Base-by-base conservation (phyloP, 192 early-diverging fungal species). In the Coemansia sp. region DNA sequence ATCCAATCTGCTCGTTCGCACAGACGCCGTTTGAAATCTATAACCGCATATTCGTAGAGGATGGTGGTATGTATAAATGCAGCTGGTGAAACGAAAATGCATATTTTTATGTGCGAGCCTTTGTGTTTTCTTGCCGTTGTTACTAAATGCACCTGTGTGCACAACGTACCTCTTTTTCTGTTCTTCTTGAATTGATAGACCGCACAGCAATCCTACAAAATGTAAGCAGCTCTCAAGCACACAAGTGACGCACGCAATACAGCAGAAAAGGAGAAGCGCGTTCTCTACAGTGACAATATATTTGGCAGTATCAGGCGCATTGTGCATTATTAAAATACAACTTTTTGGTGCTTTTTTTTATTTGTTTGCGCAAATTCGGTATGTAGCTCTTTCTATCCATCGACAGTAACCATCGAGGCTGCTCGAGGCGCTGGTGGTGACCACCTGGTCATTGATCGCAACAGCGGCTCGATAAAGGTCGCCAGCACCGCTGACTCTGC, bases 131-230 rank as follows among this genome's bases (percentile, higher is more conserved):
- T 54, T 54, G 53, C 53, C 17, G 11, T 5, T 17, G 7, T 28
- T 17, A n/a, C 28, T 22, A 56, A 34, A 34, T 34, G 15, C 39
- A 14, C 56, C 57, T 36, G 11, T 4, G n/a, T 35, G 34, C 3
- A 8, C 5, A 5, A 37, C 8, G 22, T 34, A 57, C 33, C 3
- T 15, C 0, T 57, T 34, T 8, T 3, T 8, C 14, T 55, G 14
- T 14, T 35, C 58, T 57, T 8, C 37, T 28, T 60, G 8, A 33
- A 22, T 15, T 39, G 6, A 28, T 80, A 80, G 78, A 72, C 78
- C 33, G 79, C 79, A 57, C 79, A 75, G 64, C 79, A 81, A 67
- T 70, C 79, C 35, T 81, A 69, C 60, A 81, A 75, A 54, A 67
- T 75, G 73, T 74, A 74, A 51, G 68, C 63, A 66, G 53, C 38